phyloP scores from a whole-genome alignment of 2,329 filamentous ascomycete species.

The Epichloe festucae region DNA sequence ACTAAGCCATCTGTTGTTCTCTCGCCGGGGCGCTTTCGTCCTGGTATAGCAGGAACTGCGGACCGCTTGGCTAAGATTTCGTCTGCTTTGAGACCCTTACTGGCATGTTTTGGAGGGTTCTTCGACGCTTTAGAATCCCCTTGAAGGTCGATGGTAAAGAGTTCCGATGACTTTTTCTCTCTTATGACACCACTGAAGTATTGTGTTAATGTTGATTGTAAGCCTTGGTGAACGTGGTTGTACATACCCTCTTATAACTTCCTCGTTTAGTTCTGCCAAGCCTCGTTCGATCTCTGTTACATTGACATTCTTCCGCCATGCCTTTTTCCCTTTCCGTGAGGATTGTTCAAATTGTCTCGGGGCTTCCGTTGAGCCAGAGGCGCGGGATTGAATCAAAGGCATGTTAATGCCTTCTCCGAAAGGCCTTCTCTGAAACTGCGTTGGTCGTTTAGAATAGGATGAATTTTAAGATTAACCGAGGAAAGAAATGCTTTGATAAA shows the following conservation, averaged over 20 bases:
- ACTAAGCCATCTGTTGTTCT: constrained; percentile 63
- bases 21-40: constrained; percentile 60
- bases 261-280: constrained; percentile 70
- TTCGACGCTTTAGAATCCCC: constrained; percentile 55
- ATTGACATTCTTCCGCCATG: constrained; percentile 97
- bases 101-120: constrained; percentile 50
- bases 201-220: not conserved
- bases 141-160: constrained; percentile 71
- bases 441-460: not conserved
- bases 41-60: constrained; percentile 63
- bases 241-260: constrained; percentile 75
- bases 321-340: constrained; percentile 94
- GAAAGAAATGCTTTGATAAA: not conserved
- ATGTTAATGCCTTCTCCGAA: constrained; percentile 20
- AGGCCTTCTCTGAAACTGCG: not conserved
- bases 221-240: not conserved
- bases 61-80: constrained; percentile 84
- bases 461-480: not conserved
- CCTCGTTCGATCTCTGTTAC: constrained; percentile 75
- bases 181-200: constrained; percentile 61
- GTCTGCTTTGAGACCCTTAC: constrained; percentile 76
- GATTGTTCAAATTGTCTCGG: constrained; percentile 77
- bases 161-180: constrained; percentile 69
- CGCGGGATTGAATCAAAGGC: constrained; percentile 37
- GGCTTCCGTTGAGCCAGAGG: constrained; percentile 39